Base-by-base conservation (phyloP, 768 basidiomycete genomes). In the Pleurotus ostreatus region DNA sequence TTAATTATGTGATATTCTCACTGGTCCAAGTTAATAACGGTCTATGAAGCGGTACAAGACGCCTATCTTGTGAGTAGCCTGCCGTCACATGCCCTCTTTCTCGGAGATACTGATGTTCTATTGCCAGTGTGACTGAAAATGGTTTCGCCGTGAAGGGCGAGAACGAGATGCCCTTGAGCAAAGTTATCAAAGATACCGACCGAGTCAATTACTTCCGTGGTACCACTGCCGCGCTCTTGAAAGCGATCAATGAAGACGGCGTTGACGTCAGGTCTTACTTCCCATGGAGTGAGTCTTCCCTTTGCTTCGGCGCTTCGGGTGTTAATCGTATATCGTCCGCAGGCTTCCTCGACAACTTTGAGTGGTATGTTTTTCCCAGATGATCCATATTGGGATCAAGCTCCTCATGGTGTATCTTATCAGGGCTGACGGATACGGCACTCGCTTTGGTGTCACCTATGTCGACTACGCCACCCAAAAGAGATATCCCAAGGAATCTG, bases 291-390 rank as follows among this genome's bases (percentile, higher is more conserved):
- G 58, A 46, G 82, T 71, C 13, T 51, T 46, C 20, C 43, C 30
- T 25, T 45, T 39, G n/a, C 1, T 30, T 38, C 30, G 30, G 30
- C 30, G 30, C 9, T 57, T n/a, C 55, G 52, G 38, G 49, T 40
- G 39, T 16, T 39, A n/a, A 46, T 63, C 22, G 56, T 46, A n/a
- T 23, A 39, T 4, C 20, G 59, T 39, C n/a, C 52, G 15, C 54
- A 84, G 82, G 83, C 71, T 74, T 88, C 63, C 65, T 88, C 44
- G 85, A 87, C 63, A 87, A 87, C 68, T 86, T 88, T 59, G 86
- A 88, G 69, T 86, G 86, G 83, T 75, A 60, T 34, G 65, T 46
- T n/a, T 20, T 20, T 57, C 20, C 16, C 44, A n/a, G 4, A 43
- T 16, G 43, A 11, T 22, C 13, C 4, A 3, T 7, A 20, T 39